Conservation (phyloP, 805 yeast species). For the Scheffersomyces stipitis region DNA sequence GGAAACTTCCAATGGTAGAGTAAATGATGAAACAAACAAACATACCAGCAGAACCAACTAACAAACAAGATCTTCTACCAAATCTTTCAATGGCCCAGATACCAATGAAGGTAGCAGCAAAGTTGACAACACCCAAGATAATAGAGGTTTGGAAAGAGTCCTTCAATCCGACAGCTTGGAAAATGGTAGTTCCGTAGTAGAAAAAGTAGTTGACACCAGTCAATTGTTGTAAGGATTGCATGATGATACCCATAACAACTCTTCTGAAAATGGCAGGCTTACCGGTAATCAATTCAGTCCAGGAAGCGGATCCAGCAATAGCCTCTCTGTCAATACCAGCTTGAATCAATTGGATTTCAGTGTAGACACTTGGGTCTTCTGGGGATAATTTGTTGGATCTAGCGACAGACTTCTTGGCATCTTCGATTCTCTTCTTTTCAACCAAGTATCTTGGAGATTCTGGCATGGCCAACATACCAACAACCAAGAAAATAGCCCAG, state of each 20-base stretch:
- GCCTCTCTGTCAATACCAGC: slow-evolving; percentile 64
- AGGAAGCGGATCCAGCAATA: slow-evolving; percentile 62
- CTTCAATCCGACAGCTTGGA: slow-evolving; percentile 48
- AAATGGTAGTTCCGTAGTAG: slow-evolving; percentile 60
- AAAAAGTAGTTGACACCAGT: slow-evolving; percentile 65
- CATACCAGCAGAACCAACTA: slow-evolving; percentile 50
- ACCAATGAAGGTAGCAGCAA: slow-evolving; percentile 54
- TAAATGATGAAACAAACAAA: slow-evolving; percentile 56
- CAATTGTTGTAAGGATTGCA: slow-evolving; percentile 60
- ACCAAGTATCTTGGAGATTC: slow-evolving; percentile 69
- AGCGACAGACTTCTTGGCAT: slow-evolving; percentile 56
- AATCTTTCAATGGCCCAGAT: slow-evolving; percentile 48
- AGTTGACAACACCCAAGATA: slow-evolving; percentile 54
- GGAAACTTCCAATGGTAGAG: slow-evolving; percentile 58
- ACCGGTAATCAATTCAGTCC: slow-evolving; percentile 65
- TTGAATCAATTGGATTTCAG: slow-evolving; percentile 53
- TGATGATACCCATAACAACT: slow-evolving; percentile 54
- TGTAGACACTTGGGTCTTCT: slow-evolving; percentile 55
- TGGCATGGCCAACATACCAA: slow-evolving; percentile 60
- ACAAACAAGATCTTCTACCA: slow-evolving; percentile 50
- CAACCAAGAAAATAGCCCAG: slow-evolving; percentile 48
- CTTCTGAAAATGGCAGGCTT: slow-evolving; percentile 60
- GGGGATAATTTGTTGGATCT: slow-evolving; percentile 54
- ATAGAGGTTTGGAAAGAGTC: slow-evolving; percentile 60
- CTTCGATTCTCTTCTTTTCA: slow-evolving; percentile 48